phyloP scores from a whole-genome alignment of 2,329 filamentous ascomycete species.

The Apiospora kogelbergensis region DNA sequence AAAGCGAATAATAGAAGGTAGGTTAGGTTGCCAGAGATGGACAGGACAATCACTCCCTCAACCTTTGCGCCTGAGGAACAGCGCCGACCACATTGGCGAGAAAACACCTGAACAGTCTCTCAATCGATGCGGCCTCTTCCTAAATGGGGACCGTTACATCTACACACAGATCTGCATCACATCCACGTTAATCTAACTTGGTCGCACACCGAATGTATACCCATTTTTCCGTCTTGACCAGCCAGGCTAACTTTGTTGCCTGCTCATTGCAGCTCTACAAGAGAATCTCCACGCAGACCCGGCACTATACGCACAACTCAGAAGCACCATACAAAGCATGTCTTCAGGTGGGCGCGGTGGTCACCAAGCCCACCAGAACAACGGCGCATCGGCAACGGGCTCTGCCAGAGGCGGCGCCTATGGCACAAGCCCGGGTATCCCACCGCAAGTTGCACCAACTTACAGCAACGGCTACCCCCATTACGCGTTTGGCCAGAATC shows the following conservation, averaged over 20 bases:
- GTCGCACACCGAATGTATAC: not conserved
- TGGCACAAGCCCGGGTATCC: not conserved
- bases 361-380: constrained; percentile 7
- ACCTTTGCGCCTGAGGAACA: constrained; percentile 1
- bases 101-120: not conserved
- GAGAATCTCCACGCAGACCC: constrained; percentile 22
- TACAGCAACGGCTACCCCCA: not conserved
- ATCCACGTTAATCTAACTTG: not conserved
- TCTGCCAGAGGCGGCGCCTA: not conserved
- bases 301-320: constrained; percentile 18
- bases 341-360: constrained; percentile 10
- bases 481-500: constrained; percentile 8
- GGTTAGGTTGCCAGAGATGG: constrained; percentile 54
- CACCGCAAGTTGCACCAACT: not conserved
- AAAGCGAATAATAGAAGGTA: constrained; percentile 74
- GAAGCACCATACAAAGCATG: constrained; percentile 13
- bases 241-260: constrained; percentile 5
- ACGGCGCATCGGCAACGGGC: not conserved
- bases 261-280: constrained; percentile 20
- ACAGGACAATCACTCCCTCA: not conserved
- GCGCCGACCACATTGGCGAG: not conserved
- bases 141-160: not conserved
- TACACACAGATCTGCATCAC: not conserved
- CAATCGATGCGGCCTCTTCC: not conserved
- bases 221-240: not conserved